Evolutionary conservation across 768 basidiomycete species (phyloP).

Genomic region (Albatrellus ellisii): DNA sequence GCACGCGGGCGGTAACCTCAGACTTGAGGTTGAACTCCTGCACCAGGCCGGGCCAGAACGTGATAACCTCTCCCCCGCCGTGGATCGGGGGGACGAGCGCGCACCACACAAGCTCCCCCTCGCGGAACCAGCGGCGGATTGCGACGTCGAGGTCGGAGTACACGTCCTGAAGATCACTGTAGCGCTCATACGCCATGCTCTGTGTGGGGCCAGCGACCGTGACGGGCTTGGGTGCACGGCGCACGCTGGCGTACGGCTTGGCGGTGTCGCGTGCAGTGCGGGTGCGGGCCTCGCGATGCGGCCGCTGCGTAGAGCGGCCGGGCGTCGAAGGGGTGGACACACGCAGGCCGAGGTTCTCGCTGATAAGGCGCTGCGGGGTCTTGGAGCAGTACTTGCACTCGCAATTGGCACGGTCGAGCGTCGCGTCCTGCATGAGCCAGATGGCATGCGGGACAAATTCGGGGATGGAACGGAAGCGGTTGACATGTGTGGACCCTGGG

Average conservation of each 20-base stretch:
- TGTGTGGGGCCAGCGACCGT: slow-evolving; percentile 26
- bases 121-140: slow-evolving; percentile 48
- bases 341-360: slow-evolving; percentile 38
- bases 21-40: slow-evolving; percentile 41
- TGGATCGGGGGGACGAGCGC: slow-evolving; percentile 37
- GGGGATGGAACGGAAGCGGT: slow-evolving; percentile 65
- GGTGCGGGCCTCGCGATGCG: slow-evolving; percentile 1
- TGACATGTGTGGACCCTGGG: slow-evolving; percentile 28
- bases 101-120: slow-evolving; percentile 64
- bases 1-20: slow-evolving; percentile 22
- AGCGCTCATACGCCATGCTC: slow-evolving; percentile 46
- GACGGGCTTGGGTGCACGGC: slow-evolving; percentile 23
- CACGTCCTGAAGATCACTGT: slow-evolving; percentile 48
- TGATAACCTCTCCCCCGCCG: slow-evolving; percentile 33
- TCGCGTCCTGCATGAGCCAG: slow-evolving; percentile 55
- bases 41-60: slow-evolving; percentile 65
- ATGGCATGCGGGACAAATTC: slow-evolving; percentile 79
- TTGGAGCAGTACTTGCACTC: slow-evolving; percentile 70
- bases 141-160: slow-evolving; percentile 30
- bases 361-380: slow-evolving; percentile 56
- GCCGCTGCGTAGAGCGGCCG: neutral
- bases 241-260: slow-evolving; percentile 29
- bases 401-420: slow-evolving; percentile 36
- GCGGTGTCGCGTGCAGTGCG: slow-evolving; percentile 3
- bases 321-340: slow-evolving; percentile 1